Evolutionary conservation across 371 early-diverging fungal species (phyloP).

Genomic region (Mortierella sp.): DNA sequence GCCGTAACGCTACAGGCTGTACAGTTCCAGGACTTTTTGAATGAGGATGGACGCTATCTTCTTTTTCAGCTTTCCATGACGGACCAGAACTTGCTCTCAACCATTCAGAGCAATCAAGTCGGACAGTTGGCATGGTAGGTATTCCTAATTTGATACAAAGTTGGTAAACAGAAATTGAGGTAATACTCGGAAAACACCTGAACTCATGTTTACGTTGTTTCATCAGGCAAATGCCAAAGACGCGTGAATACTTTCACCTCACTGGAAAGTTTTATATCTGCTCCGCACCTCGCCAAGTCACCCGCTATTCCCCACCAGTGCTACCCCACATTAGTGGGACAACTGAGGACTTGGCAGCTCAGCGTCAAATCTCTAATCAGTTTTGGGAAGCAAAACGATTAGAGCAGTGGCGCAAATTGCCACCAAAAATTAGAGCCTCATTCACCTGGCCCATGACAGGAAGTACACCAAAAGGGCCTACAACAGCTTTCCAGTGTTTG

Average conservation of each 20-base stretch:
- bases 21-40: conserved; percentile 67
- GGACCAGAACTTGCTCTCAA: conserved; percentile 70
- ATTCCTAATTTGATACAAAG: neutral
- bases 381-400: conserved; percentile 80
- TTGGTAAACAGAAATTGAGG: too few species aligned
- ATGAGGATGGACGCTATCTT: conserved; percentile 67
- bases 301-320: conserved; percentile 76
- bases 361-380: conserved; percentile 60
- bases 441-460: conserved; percentile 83
- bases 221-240: conserved; percentile 76
- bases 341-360: conserved; percentile 43
- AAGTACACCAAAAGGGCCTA: conserved; percentile 62
- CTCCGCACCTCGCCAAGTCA: conserved; percentile 79
- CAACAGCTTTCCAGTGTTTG: conserved; percentile 68
- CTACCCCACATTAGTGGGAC: conserved; percentile 42
- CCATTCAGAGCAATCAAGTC: conserved; percentile 70
- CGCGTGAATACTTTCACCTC: conserved; percentile 76
- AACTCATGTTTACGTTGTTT: neutral
- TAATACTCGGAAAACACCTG: neutral
- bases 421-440: conserved; percentile 66
- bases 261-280: conserved; percentile 81
- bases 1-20: conserved; percentile 51
- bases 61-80: conserved; percentile 70
- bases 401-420: conserved; percentile 70
- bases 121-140: conserved; percentile 68